Evolutionary conservation across 1,284 basidiomycete genomes (phyloP), one percentile per base, ranked within the genome.

Genomic region (Pascua guehoae): DNA sequence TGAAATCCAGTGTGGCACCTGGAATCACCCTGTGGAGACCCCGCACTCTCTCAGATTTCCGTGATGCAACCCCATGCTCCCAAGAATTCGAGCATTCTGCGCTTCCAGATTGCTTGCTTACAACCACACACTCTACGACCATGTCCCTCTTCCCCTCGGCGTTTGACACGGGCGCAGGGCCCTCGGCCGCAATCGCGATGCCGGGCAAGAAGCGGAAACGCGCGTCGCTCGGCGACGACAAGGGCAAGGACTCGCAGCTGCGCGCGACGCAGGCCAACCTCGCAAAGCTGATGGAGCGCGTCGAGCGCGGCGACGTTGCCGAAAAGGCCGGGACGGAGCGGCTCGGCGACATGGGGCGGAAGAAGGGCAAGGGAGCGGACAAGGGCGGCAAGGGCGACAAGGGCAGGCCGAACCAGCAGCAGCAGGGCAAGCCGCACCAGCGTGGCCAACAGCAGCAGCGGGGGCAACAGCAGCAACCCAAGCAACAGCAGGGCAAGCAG

Each of bases 271-370:
- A 84, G 63, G 78, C 83, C 68, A 91, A 91, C 71, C 73, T 93
- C 47, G 88, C 91, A 68, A 91, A 86, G 72, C 79, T 94, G 47
- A 82, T 92, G 76, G 80, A 81, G 57, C 84, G 81, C 65, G 78
- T 91, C 48, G 74, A 73, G 16, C 59, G 80, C 78, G 54, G 72
- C 67, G 46, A 67, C 62, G 57, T 67, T 15, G 57, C 70, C 64
- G 58, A 61, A 48, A 66, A 64, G 59, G 54, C 24, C n/a, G 52
- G 52, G 2, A 57, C 59, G 46, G 67, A 70, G 43, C 42, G 37
- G 43, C 37, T 53, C 37, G 57, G 49, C 9, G 44, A 44, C 16
- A 48, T 47, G 54, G 54, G 51, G 45, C 80, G 80, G 54, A 79
- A 79, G 61, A 66, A 47, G 54, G 38, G 41, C n/a, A 53, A 46